Conservation (phyloP, 2,329 filamentous ascomycete genomes). For the Pyrenophora tritici-repentis region DNA sequence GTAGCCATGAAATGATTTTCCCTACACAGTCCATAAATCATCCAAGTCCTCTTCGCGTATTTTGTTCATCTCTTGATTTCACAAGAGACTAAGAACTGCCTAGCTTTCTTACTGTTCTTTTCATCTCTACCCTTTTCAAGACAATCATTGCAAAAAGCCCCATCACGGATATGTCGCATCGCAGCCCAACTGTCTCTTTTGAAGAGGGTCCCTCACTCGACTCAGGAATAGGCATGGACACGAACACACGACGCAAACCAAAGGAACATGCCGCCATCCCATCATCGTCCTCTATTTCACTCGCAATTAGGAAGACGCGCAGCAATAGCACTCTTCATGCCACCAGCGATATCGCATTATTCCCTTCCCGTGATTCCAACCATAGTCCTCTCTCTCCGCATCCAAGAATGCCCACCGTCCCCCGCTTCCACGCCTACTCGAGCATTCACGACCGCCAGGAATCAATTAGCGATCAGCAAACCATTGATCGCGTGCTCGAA, state of each 20-base stretch:
- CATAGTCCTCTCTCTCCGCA: background rate
- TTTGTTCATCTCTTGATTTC: too few species aligned
- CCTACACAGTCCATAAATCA: too few species aligned
- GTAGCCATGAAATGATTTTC: too few species aligned
- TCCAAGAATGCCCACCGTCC: background rate
- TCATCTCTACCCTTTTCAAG: too few species aligned
- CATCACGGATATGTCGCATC: background rate
- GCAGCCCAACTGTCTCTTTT: background rate
- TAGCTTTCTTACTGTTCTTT: too few species aligned
- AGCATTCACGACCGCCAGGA: too few species aligned
- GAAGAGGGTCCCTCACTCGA: background rate
- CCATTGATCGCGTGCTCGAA: background rate
- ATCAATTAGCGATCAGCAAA: background rate
- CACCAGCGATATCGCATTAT: too few species aligned
- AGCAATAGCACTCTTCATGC: background rate
- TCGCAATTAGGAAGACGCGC: background rate
- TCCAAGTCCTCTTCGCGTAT: too few species aligned
- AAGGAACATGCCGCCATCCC: background rate
- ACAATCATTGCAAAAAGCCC: too few species aligned
- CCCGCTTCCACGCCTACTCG: background rate
- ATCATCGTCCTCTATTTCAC: background rate
- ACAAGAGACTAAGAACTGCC: too few species aligned
- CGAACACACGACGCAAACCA: background rate
- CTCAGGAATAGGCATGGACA: slow-evolving; percentile 5
- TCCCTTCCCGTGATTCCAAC: too few species aligned